Base-by-base conservation (phyloP, 768 basidiomycete genomes). In the Russula earlei region DNA sequence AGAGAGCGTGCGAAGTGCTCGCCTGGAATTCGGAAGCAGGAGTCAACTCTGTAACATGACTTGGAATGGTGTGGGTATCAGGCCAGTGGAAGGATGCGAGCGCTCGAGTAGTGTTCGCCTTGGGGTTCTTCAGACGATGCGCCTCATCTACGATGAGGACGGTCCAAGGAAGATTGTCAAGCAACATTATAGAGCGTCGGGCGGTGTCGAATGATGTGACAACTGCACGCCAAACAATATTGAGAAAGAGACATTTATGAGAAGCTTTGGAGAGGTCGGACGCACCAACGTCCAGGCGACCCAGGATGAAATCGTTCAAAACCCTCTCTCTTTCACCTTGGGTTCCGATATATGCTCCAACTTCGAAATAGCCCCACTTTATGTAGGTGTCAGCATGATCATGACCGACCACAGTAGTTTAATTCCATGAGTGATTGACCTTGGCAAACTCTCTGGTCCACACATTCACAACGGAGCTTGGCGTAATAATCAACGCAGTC, bases 301-400 rank as follows among this genome's bases (percentile, higher is more conserved):
- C 95, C 65, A 86, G 70, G 61, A 78, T 80, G 69, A 97, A 97
- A 50, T 87, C 81, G 0, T 73, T 72, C 0, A 91, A 69, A 0
- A 87, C 77, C 0, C 73, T 70, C 24, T 73, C 73, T 49, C 86
- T 80, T 27, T 81, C 74, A 43, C 78, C 72, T 0, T 66, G 74
- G 0, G 63, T 64, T 0, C 84, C 83, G 17, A 74, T 78, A 64
- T 87, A 93, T 48, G 83, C 68, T 1, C 84, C 88, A 38, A 88
- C 83, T 68, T 94, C 91, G 61, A 97, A 94, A 67, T 92, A 94
- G 0, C 90, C 89, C 95, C 95, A 98, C 89, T 94, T 58, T 19
- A 5, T 2, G 47, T 31, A 34, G 46, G 46, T 51, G 25, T 62
- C 17, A 36, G 24, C 0, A 15, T 10, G 20, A 47, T 44, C 17